Evolutionary conservation across 768 basidiomycete species (phyloP).

Genomic region (Cantharellus anzutake): DNA sequence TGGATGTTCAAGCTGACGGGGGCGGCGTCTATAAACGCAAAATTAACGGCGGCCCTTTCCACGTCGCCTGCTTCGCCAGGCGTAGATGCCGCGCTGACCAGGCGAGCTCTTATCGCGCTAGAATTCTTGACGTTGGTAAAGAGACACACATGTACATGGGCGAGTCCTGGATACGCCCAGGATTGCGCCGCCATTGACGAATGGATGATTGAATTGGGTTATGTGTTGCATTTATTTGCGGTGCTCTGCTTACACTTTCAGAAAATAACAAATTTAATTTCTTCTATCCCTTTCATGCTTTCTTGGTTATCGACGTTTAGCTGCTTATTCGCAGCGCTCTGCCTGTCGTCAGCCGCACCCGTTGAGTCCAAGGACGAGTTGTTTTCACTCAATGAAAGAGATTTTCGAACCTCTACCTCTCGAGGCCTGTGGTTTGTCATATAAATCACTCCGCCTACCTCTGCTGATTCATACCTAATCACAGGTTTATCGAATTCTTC

Average conservation of each 20-base stretch:
- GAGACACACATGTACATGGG: constrained; percentile 36
- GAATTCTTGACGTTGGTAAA: constrained; percentile 52
- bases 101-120: constrained; percentile 35
- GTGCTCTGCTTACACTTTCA: background rate
- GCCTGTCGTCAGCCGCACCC: background rate
- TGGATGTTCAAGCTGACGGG: constrained; percentile 32
- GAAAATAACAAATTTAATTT: too few species aligned
- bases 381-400: constrained; percentile 15
- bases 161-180: background rate
- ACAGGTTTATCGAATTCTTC: constrained; percentile 67
- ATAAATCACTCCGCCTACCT: background rate
- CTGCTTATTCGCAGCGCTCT: background rate
- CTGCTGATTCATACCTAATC: background rate
- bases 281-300: background rate
- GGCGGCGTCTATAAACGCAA: constrained; percentile 74
- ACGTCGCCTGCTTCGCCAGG: constrained; percentile 39
- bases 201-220: background rate
- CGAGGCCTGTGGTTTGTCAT: constrained; percentile 17
- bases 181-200: background rate
- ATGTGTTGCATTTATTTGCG: background rate
- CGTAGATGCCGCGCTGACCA: constrained; percentile 49
- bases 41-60: constrained; percentile 67
- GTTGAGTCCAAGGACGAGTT: constrained; percentile 4
- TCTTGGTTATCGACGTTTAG: background rate
- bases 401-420: constrained; percentile 14